These are phyloP conservation scores for Hyphodiscus hymeniophilus DNA, from an alignment of 495 filamentous ascomycete genomes.

Conservation along the genomic window DNA sequence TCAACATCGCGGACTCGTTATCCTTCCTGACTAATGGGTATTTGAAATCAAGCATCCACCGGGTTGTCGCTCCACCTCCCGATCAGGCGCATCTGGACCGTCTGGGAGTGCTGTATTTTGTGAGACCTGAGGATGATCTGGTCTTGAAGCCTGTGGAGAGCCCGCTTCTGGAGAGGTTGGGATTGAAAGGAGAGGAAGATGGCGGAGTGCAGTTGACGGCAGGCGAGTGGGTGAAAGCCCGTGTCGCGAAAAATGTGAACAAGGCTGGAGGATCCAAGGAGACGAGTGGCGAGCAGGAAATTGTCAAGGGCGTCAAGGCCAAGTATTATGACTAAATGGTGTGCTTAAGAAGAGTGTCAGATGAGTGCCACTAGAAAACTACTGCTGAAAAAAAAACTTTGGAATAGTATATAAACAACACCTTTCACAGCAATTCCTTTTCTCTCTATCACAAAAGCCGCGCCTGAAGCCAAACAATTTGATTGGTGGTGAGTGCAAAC, in stretches of 20 bases:
- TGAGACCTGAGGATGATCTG: conserved; percentile 31
- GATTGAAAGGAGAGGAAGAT: conserved; percentile 32
- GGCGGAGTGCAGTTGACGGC: conserved; percentile 21
- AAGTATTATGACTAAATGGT: conserved; percentile 28
- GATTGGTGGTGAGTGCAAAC: too few relatives aligned
- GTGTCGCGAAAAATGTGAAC: conserved; percentile 28
- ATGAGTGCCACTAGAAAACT: too few relatives aligned
- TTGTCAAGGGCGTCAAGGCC: conserved; percentile 26
- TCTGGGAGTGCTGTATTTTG: conserved; percentile 38
- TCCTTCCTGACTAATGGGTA: conserved; percentile 38
- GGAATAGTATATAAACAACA: too few relatives aligned
- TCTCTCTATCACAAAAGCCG: too few relatives aligned
- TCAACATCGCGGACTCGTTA: conserved; percentile 40
- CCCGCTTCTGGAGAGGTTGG: conserved; percentile 38
- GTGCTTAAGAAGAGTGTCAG: too few relatives aligned
- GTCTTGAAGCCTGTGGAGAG: conserved; percentile 34
- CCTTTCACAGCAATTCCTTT: too few relatives aligned
- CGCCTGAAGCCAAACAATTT: too few relatives aligned
- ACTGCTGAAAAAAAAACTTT: too few relatives aligned
- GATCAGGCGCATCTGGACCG: background rate
- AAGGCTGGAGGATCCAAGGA: conserved; percentile 21
- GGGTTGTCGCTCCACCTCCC: conserved; percentile 24
- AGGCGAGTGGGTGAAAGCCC: conserved; percentile 23
- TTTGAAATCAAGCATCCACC: conserved; percentile 41
- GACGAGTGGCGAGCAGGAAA: conserved; percentile 24